A percentile compares a stretch with the other conserved stretches of the same genome.
Conservation (phyloP, 352 stramenopile genomes). For the Phytophthora niederhauseri region DNA sequence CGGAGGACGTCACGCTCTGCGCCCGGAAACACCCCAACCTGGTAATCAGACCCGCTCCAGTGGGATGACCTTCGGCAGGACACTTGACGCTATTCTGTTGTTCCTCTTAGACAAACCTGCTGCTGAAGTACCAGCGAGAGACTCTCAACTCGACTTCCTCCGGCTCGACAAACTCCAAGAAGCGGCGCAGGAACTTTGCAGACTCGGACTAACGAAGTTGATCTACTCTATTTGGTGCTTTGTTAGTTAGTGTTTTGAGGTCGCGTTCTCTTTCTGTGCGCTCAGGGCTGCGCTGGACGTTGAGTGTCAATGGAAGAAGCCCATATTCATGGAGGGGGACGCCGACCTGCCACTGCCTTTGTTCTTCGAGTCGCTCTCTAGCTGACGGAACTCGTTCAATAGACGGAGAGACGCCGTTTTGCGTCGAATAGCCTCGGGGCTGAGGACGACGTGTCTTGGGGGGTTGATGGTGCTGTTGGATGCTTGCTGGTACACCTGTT, state of each 20-base stretch:
- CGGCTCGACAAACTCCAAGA: constrained; percentile 29
- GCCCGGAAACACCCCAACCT: constrained; percentile 65
- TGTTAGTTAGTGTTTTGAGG: not conserved
- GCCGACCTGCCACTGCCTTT: constrained; percentile 36
- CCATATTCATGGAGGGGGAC: constrained; percentile 2
- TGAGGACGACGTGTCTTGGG: constrained; percentile 52
- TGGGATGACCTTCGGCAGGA: not conserved
- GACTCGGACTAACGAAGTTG: constrained; percentile 31
- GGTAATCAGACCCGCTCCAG: constrained; percentile 27
- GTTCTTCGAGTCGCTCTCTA: constrained; percentile 55
- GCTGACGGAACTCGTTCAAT: constrained; percentile 66
- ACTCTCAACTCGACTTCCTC: constrained; percentile 26
- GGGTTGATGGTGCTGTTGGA: constrained; percentile 66
- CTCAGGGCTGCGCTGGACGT: not conserved
- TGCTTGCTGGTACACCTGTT: constrained; percentile 65
- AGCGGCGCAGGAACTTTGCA: constrained; percentile 32
- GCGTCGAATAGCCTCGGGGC: constrained; percentile 57
- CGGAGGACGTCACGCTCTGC: constrained; percentile 70
- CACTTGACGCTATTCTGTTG: not conserved
- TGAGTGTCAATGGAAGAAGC: constrained; percentile 27
- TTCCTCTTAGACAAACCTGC: constrained; percentile 43
- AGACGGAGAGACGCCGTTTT: constrained; percentile 74
- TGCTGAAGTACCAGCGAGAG: constrained; percentile 72
- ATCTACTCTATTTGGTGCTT: constrained; percentile 11
- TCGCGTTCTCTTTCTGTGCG: constrained; percentile 2